Percentiles rank a stretch among this genome's conserved stretches.
phyloP scores from a whole-genome alignment of 2,329 filamentous ascomycete genomes.

The Lasiodiplodia gonubiensis region DNA sequence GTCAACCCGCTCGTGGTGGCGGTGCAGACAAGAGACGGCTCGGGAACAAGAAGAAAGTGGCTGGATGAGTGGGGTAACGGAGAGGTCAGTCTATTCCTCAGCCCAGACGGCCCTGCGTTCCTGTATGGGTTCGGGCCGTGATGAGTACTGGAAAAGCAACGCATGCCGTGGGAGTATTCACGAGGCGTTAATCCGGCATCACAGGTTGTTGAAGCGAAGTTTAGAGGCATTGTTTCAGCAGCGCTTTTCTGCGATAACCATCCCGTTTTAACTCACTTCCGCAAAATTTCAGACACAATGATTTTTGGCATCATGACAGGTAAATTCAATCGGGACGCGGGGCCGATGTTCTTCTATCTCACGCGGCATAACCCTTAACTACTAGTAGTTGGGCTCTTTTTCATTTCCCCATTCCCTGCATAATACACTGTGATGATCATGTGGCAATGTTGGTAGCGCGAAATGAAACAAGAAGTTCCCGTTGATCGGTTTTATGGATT shows the following conservation, averaged over 20 bases:
- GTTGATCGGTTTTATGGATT: too few species aligned
- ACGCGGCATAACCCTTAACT: neutral
- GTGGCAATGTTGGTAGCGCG: too few species aligned
- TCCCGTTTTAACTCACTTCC: constrained; percentile 41
- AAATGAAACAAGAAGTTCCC: too few species aligned
- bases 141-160: too few species aligned
- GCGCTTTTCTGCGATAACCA: constrained; percentile 41
- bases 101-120: too few species aligned
- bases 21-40: neutral
- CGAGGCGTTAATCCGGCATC: neutral
- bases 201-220: constrained; percentile 34
- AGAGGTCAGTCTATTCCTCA: neutral
- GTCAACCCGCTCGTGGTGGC: constrained; percentile 41
- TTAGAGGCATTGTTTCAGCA: constrained; percentile 36
- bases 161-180: too few species aligned
- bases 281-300: constrained; percentile 36
- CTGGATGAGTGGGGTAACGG: constrained; percentile 6
- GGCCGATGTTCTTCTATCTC: neutral
- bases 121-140: too few species aligned
- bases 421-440: too few species aligned
- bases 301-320: constrained; percentile 38
- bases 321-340: neutral
- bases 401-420: too few species aligned
- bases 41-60: neutral
- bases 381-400: too few species aligned